Base-by-base conservation (phyloP, 805 yeast species). In the Metschnikowia corniflorae region DNA sequence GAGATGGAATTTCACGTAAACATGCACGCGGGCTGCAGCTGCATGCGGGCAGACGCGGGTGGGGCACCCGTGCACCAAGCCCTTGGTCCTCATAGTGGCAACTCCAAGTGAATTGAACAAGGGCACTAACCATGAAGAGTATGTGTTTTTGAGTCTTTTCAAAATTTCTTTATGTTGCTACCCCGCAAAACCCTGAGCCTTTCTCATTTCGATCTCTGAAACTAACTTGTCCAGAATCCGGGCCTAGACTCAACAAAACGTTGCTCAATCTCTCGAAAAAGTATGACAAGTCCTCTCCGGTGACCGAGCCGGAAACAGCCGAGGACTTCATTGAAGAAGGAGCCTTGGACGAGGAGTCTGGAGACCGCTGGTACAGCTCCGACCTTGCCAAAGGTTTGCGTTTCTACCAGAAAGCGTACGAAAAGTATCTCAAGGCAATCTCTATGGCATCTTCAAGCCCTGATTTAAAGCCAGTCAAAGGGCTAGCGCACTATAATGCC, bases 291-390 rank as follows among this genome's bases (percentile, higher is more conserved):
- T 6, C 16, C 2, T 17, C 29, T 5, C 26, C 26, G 5, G 31
- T 37, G 10, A 26, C 33, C 5, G 31, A 25, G 14, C 46, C 46
- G 1, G 25, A 37, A 24, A 68, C 78, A 1, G 66, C 73, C 0
- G 76, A 73, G 21, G 86, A 78, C 4, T 70, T 50, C 35, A 63
- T 80, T n/a, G 78, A 74, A 21, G 60, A 60, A 33, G 91, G 79
- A 1, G 66, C 79, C 1, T 63, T 63, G 8, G 78, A 76, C 37
- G 91, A 82, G 51, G 89, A 82, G 40, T 71, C 76, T n/a, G 91
- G 86, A 0, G 89, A 82, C 50, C 56, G 89, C 31, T 83, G 88
- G 87, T 54, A 77, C 5, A 65, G 76, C 1, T 77, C 86, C 0
- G 89, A 82, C 47, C 53, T 80, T 5, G 61, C 82, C 8, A 82